phyloP scores from a whole-genome alignment of 768 basidiomycete species.

The Lactarius vividus region DNA sequence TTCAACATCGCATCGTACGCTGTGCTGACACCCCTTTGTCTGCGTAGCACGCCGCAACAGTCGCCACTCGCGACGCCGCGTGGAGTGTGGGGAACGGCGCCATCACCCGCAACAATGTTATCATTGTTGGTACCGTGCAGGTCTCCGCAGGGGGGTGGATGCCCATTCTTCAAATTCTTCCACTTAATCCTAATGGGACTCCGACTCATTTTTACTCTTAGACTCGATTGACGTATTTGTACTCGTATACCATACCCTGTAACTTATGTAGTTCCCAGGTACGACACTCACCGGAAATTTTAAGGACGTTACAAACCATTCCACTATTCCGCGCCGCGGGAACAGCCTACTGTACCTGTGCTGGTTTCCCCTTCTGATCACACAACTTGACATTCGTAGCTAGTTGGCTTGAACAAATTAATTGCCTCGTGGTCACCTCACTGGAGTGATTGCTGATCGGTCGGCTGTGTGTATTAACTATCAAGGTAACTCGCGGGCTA shows the following conservation, averaged over 20 bases:
- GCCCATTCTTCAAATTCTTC: slow-evolving; percentile 21
- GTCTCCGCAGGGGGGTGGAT: slow-evolving; percentile 26
- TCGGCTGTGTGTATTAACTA: neutral
- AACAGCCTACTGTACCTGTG: neutral
- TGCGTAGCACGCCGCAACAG: neutral
- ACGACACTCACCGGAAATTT: neutral
- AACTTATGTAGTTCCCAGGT: slow-evolving; percentile 2
- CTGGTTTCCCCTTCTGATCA: neutral
- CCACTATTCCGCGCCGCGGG: neutral
- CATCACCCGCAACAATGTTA: slow-evolving; percentile 15
- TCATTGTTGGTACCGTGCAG: slow-evolving; percentile 21
- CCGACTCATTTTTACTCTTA: slow-evolving; percentile 8
- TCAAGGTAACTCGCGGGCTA: neutral
- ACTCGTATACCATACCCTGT: slow-evolving; percentile 3
- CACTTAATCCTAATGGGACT: neutral
- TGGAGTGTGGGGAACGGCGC: slow-evolving; percentile 10
- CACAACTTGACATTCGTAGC: neutral
- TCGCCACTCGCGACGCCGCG: neutral
- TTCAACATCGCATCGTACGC: neutral
- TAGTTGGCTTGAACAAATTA: neutral
- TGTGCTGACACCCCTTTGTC: neutral
- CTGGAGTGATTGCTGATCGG: neutral
- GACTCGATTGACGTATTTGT: slow-evolving; percentile 4
- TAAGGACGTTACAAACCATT: neutral
- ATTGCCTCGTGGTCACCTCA: neutral